Evolutionary conservation across 495 filamentous ascomycete species (phyloP).

Genomic region (Viridothelium virens): DNA sequence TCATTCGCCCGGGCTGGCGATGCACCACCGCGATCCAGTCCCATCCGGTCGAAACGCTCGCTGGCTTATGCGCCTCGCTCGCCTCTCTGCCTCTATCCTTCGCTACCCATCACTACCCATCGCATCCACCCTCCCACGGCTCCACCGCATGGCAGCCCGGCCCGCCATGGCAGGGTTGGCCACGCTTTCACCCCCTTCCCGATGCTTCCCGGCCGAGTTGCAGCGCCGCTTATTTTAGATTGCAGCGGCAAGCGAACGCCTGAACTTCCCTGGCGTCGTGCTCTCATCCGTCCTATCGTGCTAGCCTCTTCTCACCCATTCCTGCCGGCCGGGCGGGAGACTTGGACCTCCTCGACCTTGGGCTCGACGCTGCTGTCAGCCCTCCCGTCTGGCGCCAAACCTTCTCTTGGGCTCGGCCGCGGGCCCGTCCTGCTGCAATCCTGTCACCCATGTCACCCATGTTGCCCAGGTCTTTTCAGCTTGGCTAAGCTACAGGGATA

Average conservation of each 20-base stretch:
- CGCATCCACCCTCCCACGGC: not conserved
- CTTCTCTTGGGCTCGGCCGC: not conserved
- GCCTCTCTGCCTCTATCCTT: not conserved
- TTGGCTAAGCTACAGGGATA: not conserved
- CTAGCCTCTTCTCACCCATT: not conserved
- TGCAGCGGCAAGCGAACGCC: not conserved
- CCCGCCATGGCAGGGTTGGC: conserved; percentile 7
- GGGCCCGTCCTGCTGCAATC: too few relatives aligned
- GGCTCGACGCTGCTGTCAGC: not conserved
- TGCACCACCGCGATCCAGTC: not conserved
- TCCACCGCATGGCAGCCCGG: not conserved
- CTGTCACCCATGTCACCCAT: not conserved
- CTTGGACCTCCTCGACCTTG: not conserved
- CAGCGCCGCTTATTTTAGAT: not conserved
- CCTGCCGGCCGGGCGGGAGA: not conserved
- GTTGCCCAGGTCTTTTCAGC: not conserved
- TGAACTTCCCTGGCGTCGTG: too few relatives aligned
- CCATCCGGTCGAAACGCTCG: not conserved
- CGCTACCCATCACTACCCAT: not conserved
- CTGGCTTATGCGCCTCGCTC: not conserved
- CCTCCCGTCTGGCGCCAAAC: not conserved
- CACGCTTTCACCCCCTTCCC: conserved; percentile 1
- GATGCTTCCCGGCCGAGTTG: conserved; percentile 9
- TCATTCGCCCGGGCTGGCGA: conserved; percentile 6
- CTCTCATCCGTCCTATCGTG: too few relatives aligned